Base-by-base conservation (phyloP, 306 rosid genomes). In the Rubus idaeus region DNA sequence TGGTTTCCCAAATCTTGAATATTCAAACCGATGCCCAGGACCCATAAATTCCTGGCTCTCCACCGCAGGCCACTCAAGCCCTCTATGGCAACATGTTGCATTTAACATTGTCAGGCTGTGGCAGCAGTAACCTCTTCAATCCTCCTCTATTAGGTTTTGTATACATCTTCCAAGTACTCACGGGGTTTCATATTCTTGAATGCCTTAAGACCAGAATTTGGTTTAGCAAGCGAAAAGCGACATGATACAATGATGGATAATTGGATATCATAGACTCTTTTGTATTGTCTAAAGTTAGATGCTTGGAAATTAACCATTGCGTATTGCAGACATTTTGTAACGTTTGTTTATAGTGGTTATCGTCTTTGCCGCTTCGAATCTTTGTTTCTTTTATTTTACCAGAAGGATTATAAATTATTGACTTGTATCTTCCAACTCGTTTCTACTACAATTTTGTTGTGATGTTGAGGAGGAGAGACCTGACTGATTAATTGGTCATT, bases 1-100 rank as follows among this genome's bases (percentile, higher is more conserved):
- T 95, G 85, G 85, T 88, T 72, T 90, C 96, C 73, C 92, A 86
- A 70, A 87, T 92, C 80, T 70, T 92, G 87, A 88, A 95, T 80
- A 78, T 90, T 79, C 97, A 90, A 71, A 23, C 94, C 35, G 96
- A 92, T 70, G 60, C 83, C 44, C 93, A 82, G 66, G 96, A 92
- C 77, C 83, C 83, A 30, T 88, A 76, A 84, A 79, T 68, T 78
- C 53, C 55, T 64, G 52, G 13, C 79, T 65, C 75, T 65, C 39
- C 49, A 10, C 49, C 46, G 18, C 74, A 63, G 82, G 75, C 58
- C 45, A 17, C 5, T 9, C 39, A 64, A 58, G 74, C 21, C 70
- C 42, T 67, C 53, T 57, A 44, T 50, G 30, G 60, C 46, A 56
- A 46, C 74, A 44, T 71, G 68, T 75, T 71, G 40, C 6, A 21